Evolutionary conservation across 352 stramenopile species (phyloP).

Genomic region (Pythium periplocum): DNA sequence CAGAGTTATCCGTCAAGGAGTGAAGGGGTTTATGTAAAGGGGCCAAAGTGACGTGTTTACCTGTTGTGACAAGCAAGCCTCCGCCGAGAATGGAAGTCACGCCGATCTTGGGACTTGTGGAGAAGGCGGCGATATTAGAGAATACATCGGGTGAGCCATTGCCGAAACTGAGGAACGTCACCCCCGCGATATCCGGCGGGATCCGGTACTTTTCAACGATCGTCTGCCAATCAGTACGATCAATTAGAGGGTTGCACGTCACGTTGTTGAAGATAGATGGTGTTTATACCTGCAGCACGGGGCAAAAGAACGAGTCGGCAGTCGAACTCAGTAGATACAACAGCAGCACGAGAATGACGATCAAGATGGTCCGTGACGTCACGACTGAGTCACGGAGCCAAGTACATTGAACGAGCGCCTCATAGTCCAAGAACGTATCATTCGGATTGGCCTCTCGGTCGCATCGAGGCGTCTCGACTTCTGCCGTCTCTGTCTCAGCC

Average conservation of each 20-base stretch:
- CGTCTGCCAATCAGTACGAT: constrained; percentile 11
- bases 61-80: constrained; percentile 66
- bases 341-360: constrained; percentile 49
- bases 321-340: constrained; percentile 79
- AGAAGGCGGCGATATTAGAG: constrained; percentile 73
- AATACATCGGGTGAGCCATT: constrained; percentile 80
- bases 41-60: constrained; percentile 8
- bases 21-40: no score
- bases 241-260: background rate
- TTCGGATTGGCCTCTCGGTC: background rate
- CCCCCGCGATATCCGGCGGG: constrained; percentile 61
- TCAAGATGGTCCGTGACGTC: constrained; percentile 31
- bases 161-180: constrained; percentile 79
- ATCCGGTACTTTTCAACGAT: constrained; percentile 79
- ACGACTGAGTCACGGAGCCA: constrained; percentile 34
- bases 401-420: constrained; percentile 54
- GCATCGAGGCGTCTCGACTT: no score
- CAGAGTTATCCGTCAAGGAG: background rate
- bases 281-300: constrained; percentile 43
- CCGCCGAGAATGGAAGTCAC: constrained; percentile 67
- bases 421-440: constrained; percentile 64
- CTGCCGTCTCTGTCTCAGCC: no score
- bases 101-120: constrained; percentile 60
- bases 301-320: constrained; percentile 80
- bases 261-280: background rate